Evolutionary conservation across 164 flowering plant species (phyloP).

Genomic region (Umbellularia californica): DNA sequence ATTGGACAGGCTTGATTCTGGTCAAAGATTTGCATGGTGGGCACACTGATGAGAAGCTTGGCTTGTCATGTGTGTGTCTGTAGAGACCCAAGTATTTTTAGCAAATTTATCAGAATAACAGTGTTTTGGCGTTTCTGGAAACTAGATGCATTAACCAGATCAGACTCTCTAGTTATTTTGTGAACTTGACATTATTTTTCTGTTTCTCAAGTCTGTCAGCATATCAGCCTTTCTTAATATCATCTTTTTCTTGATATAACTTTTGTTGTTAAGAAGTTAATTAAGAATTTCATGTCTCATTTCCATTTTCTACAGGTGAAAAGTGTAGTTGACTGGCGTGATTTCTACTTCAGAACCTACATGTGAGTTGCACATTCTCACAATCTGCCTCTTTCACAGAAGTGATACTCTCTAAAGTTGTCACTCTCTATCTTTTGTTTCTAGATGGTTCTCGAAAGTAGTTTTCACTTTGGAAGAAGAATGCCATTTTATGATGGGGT

Average conservation of each 20-base stretch:
- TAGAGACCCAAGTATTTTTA: background rate
- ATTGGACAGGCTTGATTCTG: background rate
- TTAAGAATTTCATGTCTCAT: background rate
- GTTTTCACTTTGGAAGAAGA: background rate
- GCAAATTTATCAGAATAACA: background rate
- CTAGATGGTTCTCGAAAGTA: background rate
- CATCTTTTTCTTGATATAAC: background rate
- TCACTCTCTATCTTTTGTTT: background rate
- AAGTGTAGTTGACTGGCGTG: slow-evolving; percentile 88
- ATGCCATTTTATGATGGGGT: background rate
- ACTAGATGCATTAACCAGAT: too few species aligned
- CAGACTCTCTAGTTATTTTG: background rate
- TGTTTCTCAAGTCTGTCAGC: background rate
- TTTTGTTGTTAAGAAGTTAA: background rate
- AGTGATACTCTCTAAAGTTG: too few species aligned
- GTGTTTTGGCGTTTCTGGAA: background rate
- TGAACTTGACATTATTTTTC: background rate
- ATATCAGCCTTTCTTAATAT: background rate
- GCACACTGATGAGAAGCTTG: background rate
- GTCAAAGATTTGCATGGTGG: background rate
- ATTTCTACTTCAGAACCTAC: slow-evolving; percentile 75
- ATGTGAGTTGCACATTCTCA: slow-evolving; percentile 37
- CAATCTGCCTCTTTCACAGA: background rate
- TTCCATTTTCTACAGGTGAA: slow-evolving; percentile 50
- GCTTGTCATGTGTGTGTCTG: background rate